Base-by-base conservation (phyloP, 176 grass and related monocot species). In the Oryza nivara region DNA sequence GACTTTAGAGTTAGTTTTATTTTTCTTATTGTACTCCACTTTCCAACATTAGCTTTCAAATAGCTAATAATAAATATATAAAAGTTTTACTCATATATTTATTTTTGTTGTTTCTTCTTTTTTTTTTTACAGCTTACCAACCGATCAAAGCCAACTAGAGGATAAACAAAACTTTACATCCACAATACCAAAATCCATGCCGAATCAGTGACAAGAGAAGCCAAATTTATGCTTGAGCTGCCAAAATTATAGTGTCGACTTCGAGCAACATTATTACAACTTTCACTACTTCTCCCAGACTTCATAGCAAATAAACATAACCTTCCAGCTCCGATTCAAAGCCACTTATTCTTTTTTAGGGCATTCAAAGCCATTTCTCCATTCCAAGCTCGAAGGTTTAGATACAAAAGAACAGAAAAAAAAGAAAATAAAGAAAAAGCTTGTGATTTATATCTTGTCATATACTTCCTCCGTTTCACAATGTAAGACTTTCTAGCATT, bases 221-320 rank as follows among this genome's bases (percentile, higher is more conserved):
- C 9, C 25, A 35, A 70, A 49, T 76, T 64, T 76, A 77, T 43
- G 58, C 56, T 65, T 67, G 54, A 83, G 68, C 22, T 36, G 79
- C 54, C 56, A 38, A 82, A 46, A 77, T 77, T 49, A 49, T 65
- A 6, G 41, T 11, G 30, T 16, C 41, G 22, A 63, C 20, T 77
- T 76, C 20, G 83, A 78, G 45, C 68, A 63, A 60, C 5, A 17
- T 2, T 16, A 11, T 23, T 20, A 51, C 44, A 66, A 17, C 41
- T 34, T 34, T 11, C 81, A 67, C 7, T 36, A 17, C 65, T 3
- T 13, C 25, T 11, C 43, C 8, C 20, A 69, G 65, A 52, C 45
- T 35, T 36, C n/a, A 69, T 28, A 69, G 51, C n/a, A 84, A 69
- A 45, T 65, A 70, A 13, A 26, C 51, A 72, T 3, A 65, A 9